Base-by-base conservation (phyloP, 345 rosid genomes). In the Syzygium aromaticum region DNA sequence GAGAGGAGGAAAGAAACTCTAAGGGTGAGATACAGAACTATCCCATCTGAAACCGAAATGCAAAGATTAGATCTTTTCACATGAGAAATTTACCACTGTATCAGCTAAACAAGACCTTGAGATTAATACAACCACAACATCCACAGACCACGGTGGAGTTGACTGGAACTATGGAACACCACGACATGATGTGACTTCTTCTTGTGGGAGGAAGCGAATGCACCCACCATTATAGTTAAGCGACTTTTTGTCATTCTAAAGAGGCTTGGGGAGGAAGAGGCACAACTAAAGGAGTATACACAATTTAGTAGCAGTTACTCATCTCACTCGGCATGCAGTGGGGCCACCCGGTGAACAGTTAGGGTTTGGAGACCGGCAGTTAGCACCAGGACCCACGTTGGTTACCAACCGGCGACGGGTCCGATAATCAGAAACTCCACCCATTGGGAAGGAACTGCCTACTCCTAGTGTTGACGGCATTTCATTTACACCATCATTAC, bases 291-390 rank as follows among this genome's bases (percentile, higher is more conserved):
- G 84, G 85, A 86, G 90, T 91, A 89, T 89, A 91, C 91, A 93
- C 90, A 89, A 87, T 84, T 43, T 16, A 51, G 83, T 46, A 30
- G 40, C 25, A 16, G 23, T 88, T 82, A 84, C 87, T 97, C 95
- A 96, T 91, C 99, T 90, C 86, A 97, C 98, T 88, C 98, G 92
- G 91, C 98, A 96, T 43, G 97, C 92, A 33, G 96, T 92, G 85
- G 95, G 96, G 87, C 94, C 97, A 86, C 96, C 95, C 0, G 97
- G 97, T 53, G 98, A 94, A 90, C 94, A 95, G 89, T 89, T 92
- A 33, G 98, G 96, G 91, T 92, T 95, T 5, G 98, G 97, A 40
- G 98, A 93, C 88, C 96, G 93, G 86, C 99, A 96, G 88, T 91
- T 93, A 56, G 94, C 89, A 87, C 98, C 95, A 15, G 98, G 97